A percentile compares a stretch with the other conserved stretches of the same genome.
These are phyloP conservation scores for Aspergillus felis DNA, from an alignment of 2,329 filamentous ascomycete species.

Conservation along the genomic window DNA sequence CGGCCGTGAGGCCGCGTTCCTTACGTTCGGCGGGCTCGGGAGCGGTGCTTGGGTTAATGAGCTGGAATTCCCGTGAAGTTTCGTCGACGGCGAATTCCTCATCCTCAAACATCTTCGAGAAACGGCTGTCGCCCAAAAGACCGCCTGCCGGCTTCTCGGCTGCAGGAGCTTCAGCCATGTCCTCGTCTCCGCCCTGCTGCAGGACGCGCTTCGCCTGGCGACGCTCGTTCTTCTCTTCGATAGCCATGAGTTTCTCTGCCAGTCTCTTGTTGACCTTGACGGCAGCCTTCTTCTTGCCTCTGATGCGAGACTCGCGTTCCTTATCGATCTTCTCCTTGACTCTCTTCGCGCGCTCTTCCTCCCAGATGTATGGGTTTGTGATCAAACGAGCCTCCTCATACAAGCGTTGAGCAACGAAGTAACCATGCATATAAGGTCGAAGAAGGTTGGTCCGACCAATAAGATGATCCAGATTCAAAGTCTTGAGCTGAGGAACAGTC, in stretches of 20 bases:
- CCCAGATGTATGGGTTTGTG: slow-evolving; percentile 88
- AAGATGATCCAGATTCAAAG: slow-evolving; percentile 81
- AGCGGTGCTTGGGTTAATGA: slow-evolving; percentile 82
- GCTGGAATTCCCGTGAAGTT: slow-evolving; percentile 76
- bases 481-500: slow-evolving; percentile 77
- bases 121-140: slow-evolving; percentile 79
- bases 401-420: slow-evolving; percentile 90
- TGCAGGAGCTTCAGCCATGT: slow-evolving; percentile 27
- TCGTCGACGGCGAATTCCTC: slow-evolving; percentile 92
- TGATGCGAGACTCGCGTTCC: slow-evolving; percentile 89
- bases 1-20: slow-evolving; percentile 56
- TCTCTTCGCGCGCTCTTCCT: slow-evolving; percentile 85
- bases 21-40: slow-evolving; percentile 26
- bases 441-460: slow-evolving; percentile 86
- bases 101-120: slow-evolving; percentile 84
- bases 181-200: slow-evolving; percentile 55
- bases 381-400: slow-evolving; percentile 95
- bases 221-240: slow-evolving; percentile 55
- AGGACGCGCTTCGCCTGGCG: slow-evolving; percentile 45
- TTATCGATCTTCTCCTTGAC: slow-evolving; percentile 96
- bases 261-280: slow-evolving; percentile 79
- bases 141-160: slow-evolving; percentile 48
- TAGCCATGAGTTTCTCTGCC: slow-evolving; percentile 59
- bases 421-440: slow-evolving; percentile 97
- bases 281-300: slow-evolving; percentile 84